Conservation (phyloP, 257 asterid species). For the Galeopsis tetrahit region DNA sequence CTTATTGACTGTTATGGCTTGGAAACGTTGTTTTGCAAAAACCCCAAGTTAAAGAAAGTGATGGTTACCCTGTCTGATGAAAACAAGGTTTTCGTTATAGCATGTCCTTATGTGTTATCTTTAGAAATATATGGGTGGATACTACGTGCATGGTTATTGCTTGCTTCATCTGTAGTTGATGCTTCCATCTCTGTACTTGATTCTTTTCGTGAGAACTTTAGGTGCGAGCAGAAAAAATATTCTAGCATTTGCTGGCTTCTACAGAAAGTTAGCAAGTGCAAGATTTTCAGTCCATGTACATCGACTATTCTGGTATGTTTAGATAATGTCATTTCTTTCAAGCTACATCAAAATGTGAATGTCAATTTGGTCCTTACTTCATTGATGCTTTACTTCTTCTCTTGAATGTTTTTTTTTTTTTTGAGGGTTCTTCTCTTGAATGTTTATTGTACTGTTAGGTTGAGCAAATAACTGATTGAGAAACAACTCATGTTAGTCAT, state of each 20-base stretch:
- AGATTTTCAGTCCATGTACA: slow-evolving; percentile 15
- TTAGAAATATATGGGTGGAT: slow-evolving; percentile 25
- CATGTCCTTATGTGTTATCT: slow-evolving; percentile 32
- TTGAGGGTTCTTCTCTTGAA: too few species aligned
- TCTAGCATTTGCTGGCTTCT: slow-evolving; percentile 15
- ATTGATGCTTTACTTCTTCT: too few species aligned
- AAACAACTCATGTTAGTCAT: too few species aligned
- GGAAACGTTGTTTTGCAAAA: slow-evolving; percentile 2
- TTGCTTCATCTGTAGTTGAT: slow-evolving; percentile 32
- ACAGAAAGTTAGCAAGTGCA: slow-evolving; percentile 18
- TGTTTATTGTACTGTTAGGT: too few species aligned
- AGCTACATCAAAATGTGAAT: too few species aligned
- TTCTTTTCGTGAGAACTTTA: not conserved
- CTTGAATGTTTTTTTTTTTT: too few species aligned
- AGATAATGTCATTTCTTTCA: not conserved
- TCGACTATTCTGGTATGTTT: slow-evolving; percentile 29
- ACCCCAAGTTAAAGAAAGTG: slow-evolving; percentile 32
- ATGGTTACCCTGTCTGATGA: slow-evolving; percentile 13
- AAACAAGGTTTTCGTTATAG: not conserved
- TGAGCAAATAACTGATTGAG: too few species aligned
- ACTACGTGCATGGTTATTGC: slow-evolving; percentile 2
- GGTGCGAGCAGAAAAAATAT: not conserved
- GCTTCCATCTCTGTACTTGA: slow-evolving; percentile 6
- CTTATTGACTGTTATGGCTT: slow-evolving; percentile 33
- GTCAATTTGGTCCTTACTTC: too few species aligned